Percentiles rank a stretch among this genome's conserved stretches.
phyloP scores from a whole-genome alignment of 192 early-diverging fungal genomes.

The Irineochytrium annulatum region DNA sequence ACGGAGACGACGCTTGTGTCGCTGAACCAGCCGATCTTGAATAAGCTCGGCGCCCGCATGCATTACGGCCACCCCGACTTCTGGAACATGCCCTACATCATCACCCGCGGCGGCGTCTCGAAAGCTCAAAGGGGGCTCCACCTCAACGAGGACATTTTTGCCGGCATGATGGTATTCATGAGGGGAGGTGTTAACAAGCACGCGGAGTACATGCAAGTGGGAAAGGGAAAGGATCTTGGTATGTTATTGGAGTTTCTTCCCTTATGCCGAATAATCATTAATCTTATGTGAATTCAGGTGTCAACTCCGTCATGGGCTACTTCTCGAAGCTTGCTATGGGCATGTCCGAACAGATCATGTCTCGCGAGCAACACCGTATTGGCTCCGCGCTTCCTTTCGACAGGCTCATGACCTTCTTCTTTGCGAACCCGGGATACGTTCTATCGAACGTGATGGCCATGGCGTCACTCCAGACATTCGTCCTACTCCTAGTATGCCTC shows the following conservation, averaged over 20 bases:
- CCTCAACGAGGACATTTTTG: constrained; percentile 86
- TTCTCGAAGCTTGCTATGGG: constrained; percentile 88
- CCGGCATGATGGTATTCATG: constrained; percentile 80
- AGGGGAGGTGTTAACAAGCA: constrained; percentile 86
- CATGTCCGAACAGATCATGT: constrained; percentile 91
- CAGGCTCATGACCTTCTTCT: constrained; percentile 83
- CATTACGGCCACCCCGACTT: constrained; percentile 91
- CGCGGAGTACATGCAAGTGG: constrained; percentile 87
- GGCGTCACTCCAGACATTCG: constrained; percentile 15
- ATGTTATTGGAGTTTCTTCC: no score
- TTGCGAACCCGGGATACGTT: constrained; percentile 63
- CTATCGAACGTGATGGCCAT: constrained; percentile 11
- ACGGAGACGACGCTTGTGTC: constrained; percentile 16
- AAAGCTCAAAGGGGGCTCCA: constrained; percentile 89
- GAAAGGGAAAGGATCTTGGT: constrained; percentile 84
- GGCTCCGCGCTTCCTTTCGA: constrained; percentile 81
- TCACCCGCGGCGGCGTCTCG: constrained; percentile 51
- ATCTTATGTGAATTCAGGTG: no score
- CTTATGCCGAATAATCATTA: no score
- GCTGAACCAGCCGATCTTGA: constrained; percentile 46
- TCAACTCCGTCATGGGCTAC: constrained; percentile 84
- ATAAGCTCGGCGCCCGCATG: constrained; percentile 35
- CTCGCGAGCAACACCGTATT: constrained; percentile 88
- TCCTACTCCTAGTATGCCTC: constrained; percentile 21
- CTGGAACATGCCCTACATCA: constrained; percentile 48